A percentile compares a stretch with the other conserved stretches of the same genome.
These are phyloP conservation scores for Hyaloscypha finlandica DNA, from an alignment of 495 filamentous ascomycete genomes.

Conservation along the genomic window DNA sequence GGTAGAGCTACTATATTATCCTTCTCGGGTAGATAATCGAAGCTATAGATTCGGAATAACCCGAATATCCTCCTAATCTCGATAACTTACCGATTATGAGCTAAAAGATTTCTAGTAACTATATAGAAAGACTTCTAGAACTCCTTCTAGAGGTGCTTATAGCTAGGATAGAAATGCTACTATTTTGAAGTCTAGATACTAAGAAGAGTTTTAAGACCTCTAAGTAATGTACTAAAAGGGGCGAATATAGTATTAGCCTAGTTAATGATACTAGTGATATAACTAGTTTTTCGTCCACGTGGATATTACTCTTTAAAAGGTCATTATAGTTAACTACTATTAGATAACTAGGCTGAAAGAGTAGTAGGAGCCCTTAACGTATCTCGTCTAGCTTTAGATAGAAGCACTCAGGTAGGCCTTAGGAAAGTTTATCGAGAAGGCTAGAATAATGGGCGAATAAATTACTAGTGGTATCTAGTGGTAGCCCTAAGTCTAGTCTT, in stretches of 20 bases:
- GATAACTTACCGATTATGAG: too few species aligned
- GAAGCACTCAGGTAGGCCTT: neutral
- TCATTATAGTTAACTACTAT: constrained; percentile 1
- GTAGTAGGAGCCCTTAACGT: constrained; percentile 1
- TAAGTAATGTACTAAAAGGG: constrained; percentile 1
- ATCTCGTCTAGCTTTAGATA: constrained; percentile 5
- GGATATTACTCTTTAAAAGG: constrained; percentile 2
- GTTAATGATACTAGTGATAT: constrained; percentile 4
- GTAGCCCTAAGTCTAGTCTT: too few species aligned
- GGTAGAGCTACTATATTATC: too few species aligned
- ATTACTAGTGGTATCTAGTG: too few species aligned
- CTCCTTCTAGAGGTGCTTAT: too few species aligned
- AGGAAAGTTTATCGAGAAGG: too few species aligned
- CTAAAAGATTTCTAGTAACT: neutral
- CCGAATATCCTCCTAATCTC: too few species aligned
- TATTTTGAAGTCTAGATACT: constrained; percentile 4
- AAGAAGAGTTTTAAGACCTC: constrained; percentile 7
- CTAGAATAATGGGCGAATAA: too few species aligned
- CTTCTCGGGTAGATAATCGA: too few species aligned
- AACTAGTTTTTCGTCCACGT: constrained; percentile 3
- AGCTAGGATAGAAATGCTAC: constrained; percentile 11
- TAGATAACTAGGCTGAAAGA: neutral
- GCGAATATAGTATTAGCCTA: neutral
- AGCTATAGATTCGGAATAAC: too few species aligned
- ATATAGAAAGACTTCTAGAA: neutral